Evolutionary conservation across 768 basidiomycete species (phyloP).

Genomic region (Xerocomellus intermedius): DNA sequence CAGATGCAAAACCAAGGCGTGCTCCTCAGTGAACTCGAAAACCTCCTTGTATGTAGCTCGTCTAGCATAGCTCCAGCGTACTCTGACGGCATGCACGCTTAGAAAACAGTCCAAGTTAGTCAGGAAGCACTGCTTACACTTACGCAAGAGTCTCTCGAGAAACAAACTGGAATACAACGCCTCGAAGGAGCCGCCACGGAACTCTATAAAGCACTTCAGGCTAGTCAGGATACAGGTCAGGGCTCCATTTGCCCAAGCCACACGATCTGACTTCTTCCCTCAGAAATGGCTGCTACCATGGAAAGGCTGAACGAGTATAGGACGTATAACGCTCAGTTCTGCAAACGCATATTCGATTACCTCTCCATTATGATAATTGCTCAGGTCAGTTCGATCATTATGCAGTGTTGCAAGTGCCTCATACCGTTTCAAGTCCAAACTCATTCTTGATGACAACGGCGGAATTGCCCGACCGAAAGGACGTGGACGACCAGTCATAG

Average conservation of each 20-base stretch:
- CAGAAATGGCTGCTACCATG: slow-evolving; percentile 97
- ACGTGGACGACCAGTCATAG: slow-evolving; percentile 46
- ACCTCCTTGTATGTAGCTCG: slow-evolving; percentile 62
- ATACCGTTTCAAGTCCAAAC: slow-evolving; percentile 50
- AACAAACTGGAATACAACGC: slow-evolving; percentile 65
- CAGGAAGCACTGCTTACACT: slow-evolving; percentile 69
- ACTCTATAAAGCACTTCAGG: slow-evolving; percentile 93
- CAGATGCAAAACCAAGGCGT: slow-evolving; percentile 94
- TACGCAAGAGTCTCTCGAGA: slow-evolving; percentile 88
- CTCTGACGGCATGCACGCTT: background rate
- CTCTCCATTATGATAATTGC: slow-evolving; percentile 89
- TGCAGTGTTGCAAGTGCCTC: background rate
- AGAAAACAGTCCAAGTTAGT: slow-evolving; percentile 97
- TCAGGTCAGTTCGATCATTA: slow-evolving; percentile 54
- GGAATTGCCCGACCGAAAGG: slow-evolving; percentile 50
- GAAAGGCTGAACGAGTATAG: slow-evolving; percentile 89
- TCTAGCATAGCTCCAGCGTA: background rate
- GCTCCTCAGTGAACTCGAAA: slow-evolving; percentile 81
- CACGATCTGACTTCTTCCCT: slow-evolving; percentile 6
- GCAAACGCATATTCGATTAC: slow-evolving; percentile 88
- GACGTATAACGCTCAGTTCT: slow-evolving; percentile 89
- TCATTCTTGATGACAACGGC: slow-evolving; percentile 61
- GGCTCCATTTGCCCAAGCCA: background rate
- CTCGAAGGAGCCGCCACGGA: slow-evolving; percentile 83
- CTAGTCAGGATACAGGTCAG: slow-evolving; percentile 82